phyloP scores from a whole-genome alignment of 2,329 filamentous ascomycete genomes.

The Chaetomiaceae sp. region DNA sequence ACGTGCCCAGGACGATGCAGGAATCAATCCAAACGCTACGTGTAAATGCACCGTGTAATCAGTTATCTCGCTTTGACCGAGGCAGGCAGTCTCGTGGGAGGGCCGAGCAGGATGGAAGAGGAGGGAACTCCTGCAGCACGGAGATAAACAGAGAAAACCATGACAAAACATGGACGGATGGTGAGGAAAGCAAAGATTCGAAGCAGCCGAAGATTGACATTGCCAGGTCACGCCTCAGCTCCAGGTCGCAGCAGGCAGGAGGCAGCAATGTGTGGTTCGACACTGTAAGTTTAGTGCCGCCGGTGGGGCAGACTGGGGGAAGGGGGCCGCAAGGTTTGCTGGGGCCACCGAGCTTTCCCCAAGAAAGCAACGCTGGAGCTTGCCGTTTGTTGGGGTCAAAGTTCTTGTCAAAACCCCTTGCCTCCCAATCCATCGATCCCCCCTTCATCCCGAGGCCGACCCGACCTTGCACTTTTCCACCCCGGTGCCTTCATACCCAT shows the following conservation, averaged over 20 bases:
- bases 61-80: no score
- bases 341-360: conserved; percentile 17
- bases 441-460: neutral
- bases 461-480: neutral
- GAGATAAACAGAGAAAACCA: no score
- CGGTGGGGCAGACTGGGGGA: neutral
- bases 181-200: no score
- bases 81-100: no score
- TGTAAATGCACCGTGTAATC: no score
- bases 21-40: no score
- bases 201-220: no score
- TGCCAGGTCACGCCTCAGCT: no score
- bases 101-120: no score
- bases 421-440: conserved; percentile 5
- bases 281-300: neutral
- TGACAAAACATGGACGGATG: no score
- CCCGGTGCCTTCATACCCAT: neutral
- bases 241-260: no score
- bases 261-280: neutral
- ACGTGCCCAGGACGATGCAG: conserved; percentile 13
- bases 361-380: conserved; percentile 7
- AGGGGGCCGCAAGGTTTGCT: conserved; percentile 9
- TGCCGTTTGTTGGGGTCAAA: conserved; percentile 9
- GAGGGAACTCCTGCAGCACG: no score
- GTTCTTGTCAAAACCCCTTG: conserved; percentile 16